These are phyloP conservation scores for Ochetophila trinervis DNA, from an alignment of 306 rosid genomes.

Conservation along the genomic window DNA sequence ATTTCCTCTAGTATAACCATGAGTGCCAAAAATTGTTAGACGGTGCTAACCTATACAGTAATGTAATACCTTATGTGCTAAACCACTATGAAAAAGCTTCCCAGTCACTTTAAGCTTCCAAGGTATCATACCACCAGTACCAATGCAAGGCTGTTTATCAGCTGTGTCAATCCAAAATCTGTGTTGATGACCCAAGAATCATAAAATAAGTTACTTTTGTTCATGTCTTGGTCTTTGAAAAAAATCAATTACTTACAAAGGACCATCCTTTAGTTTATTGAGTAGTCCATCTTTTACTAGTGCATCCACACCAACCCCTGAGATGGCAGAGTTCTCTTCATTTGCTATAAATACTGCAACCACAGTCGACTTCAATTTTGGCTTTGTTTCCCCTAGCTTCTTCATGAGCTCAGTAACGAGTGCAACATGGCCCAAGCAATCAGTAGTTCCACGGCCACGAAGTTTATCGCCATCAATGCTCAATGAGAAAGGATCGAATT, in stretches of 20 bases:
- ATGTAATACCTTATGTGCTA: conserved; percentile 65
- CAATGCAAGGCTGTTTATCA: conserved; percentile 91
- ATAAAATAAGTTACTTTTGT: conserved; percentile 5
- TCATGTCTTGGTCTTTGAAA: background rate
- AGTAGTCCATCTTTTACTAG: conserved; percentile 80
- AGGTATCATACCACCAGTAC: conserved; percentile 93
- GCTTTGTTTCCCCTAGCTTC: conserved; percentile 77
- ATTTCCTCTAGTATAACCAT: background rate
- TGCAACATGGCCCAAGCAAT: conserved; percentile 93
- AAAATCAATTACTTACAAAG: conserved; percentile 55
- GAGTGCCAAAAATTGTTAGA: background rate
- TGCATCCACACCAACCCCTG: conserved; percentile 88
- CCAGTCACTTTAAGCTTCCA: conserved; percentile 82
- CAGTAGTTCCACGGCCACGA: conserved; percentile 91
- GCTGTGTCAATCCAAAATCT: conserved; percentile 95
- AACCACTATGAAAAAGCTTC: conserved; percentile 92
- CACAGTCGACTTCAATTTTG: conserved; percentile 68
- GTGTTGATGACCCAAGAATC: conserved; percentile 20
- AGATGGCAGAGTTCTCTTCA: conserved; percentile 80
- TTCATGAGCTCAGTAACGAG: conserved; percentile 77
- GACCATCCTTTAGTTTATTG: conserved; percentile 68
- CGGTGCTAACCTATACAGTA: background rate
- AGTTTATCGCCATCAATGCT: conserved; percentile 86
- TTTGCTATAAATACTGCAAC: conserved; percentile 86
- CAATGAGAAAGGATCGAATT: conserved; percentile 88